phyloP scores from a whole-genome alignment of 805 yeast species.

The Ogataea haglerorum region DNA sequence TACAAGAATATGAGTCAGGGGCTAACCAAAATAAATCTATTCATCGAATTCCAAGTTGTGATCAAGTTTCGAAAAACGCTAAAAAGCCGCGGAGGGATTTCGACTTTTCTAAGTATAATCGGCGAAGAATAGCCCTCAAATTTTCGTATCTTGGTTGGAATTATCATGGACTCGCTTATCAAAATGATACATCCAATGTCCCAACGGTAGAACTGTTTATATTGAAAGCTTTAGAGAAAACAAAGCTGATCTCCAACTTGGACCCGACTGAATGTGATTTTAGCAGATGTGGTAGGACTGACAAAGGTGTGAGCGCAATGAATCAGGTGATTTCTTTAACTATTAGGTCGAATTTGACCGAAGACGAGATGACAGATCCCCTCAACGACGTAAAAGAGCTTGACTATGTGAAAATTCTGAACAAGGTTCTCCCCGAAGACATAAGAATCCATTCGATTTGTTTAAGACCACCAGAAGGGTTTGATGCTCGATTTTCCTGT shows the following conservation, averaged over 20 bases:
- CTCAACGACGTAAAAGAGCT: constrained; percentile 63
- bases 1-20: constrained; percentile 51
- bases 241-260: constrained; percentile 59
- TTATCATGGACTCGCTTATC: constrained; percentile 86
- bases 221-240: constrained; percentile 63
- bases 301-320: constrained; percentile 95
- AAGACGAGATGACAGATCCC: constrained; percentile 59
- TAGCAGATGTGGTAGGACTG: constrained; percentile 93
- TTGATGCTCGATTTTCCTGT: constrained; percentile 94
- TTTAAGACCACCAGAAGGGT: constrained; percentile 74
- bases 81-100: constrained; percentile 34
- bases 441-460: constrained; percentile 80
- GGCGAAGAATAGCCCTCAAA: constrained; percentile 70
- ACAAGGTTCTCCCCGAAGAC: constrained; percentile 75
- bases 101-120: constrained; percentile 60
- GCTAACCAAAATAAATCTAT: too few species aligned
- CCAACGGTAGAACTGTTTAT: constrained; percentile 86
- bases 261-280: constrained; percentile 65
- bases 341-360: constrained; percentile 64
- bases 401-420: constrained; percentile 71
- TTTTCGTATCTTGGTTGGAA: constrained; percentile 95
- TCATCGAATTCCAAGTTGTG: too few species aligned
- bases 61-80: not conserved
- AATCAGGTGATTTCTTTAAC: constrained; percentile 84
- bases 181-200: constrained; percentile 67